Conservation (phyloP, 305 asterid genomes). For the Coffea humblotiana region DNA sequence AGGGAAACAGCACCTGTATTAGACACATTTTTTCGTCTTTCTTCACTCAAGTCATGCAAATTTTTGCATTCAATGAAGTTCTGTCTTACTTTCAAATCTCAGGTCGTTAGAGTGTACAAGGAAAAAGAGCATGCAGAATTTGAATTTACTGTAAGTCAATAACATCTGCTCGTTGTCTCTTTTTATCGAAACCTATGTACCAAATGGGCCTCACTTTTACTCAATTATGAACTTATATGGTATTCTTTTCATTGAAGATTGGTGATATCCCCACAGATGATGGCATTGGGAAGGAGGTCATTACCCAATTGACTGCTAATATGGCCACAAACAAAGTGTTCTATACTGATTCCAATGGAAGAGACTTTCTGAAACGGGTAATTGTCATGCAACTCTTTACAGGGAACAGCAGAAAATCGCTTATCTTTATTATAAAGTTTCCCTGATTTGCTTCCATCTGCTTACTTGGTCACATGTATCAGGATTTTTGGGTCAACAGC, state of each 20-base stretch:
- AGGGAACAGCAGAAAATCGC: not conserved
- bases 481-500: not conserved
- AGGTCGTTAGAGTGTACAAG: conserved; percentile 74
- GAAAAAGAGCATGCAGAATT: conserved; percentile 84
- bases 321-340: conserved; percentile 67
- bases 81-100: conserved; percentile 21
- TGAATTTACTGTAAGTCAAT: conserved; percentile 71
- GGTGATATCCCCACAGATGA: conserved; percentile 80
- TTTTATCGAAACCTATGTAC: not conserved
- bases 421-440: not conserved
- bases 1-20: not conserved
- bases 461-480: not conserved
- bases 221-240: not conserved
- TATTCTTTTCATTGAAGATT: conserved; percentile 44
- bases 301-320: conserved; percentile 67
- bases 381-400: not conserved
- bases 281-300: conserved; percentile 77
- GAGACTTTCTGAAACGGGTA: conserved; percentile 92
- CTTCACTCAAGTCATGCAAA: not conserved
- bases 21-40: not conserved
- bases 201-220: not conserved
- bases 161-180: not conserved
- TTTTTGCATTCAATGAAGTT: not conserved
- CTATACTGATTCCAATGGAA: conserved; percentile 84
- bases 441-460: not conserved